These are phyloP conservation scores for Canna indica DNA, from an alignment of 176 grass and related monocot genomes.

Conservation along the genomic window DNA sequence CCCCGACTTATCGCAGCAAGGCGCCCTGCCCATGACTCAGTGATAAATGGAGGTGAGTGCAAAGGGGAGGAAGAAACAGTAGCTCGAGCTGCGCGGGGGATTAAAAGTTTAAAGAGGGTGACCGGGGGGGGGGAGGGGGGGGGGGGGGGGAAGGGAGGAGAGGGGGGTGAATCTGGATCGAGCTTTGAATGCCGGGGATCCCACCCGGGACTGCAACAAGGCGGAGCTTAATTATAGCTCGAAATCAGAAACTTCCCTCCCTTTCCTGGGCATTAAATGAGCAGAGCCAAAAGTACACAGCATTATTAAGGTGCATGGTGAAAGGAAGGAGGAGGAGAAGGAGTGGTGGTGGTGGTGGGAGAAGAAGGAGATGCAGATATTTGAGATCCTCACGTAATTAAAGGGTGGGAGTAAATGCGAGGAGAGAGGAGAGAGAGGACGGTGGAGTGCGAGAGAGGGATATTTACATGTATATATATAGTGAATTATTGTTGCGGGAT, in stretches of 20 bases:
- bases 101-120: not conserved
- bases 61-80: not conserved
- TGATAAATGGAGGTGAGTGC: not conserved
- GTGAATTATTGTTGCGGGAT: too few relatives aligned
- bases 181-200: not conserved
- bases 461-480: too few relatives aligned
- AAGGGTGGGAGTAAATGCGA: not conserved
- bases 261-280: not conserved
- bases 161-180: not conserved
- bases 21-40: constrained; percentile 67
- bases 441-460: not conserved
- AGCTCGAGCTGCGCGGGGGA: not conserved
- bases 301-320: not conserved
- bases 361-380: not conserved
- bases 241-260: constrained; percentile 7
- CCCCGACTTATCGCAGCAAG: constrained; percentile 84
- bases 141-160: not conserved
- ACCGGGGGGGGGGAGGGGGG: not conserved
- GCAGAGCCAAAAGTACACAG: not conserved
- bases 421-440: not conserved
- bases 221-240: not conserved
- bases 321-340: not conserved
- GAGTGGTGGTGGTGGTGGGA: too few relatives aligned
- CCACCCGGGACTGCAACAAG: not conserved
- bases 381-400: constrained; percentile 8